Conservation (phyloP, 139 green algal species). For the Mychonastes homosphaera region DNA sequence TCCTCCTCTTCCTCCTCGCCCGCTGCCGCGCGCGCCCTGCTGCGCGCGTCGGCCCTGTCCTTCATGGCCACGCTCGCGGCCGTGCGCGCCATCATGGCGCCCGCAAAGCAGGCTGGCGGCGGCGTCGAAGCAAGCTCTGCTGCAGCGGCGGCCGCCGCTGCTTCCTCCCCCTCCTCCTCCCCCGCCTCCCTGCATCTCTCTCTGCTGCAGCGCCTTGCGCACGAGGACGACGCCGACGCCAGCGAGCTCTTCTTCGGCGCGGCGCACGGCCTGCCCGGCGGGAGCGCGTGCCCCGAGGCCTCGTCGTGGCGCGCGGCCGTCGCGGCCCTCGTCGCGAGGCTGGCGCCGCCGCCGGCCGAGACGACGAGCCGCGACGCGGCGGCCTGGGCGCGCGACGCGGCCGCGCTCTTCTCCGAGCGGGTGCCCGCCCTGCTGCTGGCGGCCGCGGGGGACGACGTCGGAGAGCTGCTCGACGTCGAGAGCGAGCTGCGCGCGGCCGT, state of each 20-base stretch:
- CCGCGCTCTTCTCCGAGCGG: background rate
- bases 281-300: slow-evolving; percentile 11
- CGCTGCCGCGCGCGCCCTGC: background rate
- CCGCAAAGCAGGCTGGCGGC: background rate
- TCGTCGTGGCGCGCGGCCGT: slow-evolving; percentile 3
- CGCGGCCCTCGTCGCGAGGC: background rate
- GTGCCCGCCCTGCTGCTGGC: background rate
- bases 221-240: slow-evolving; percentile 34
- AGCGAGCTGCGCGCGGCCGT: background rate
- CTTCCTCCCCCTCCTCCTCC: background rate
- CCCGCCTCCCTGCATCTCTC: no score
- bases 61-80: no score
- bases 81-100: no score
- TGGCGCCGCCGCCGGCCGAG: background rate
- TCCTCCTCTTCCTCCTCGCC: background rate
- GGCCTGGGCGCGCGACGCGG: background rate
- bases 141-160: background rate
- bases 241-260: slow-evolving; percentile 47
- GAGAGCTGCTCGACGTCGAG: background rate
- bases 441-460: background rate
- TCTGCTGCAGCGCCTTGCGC: slow-evolving; percentile 28
- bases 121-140: background rate
- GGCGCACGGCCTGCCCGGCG: slow-evolving; percentile 1
- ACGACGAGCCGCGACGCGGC: background rate
- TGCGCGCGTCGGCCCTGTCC: no score